Conservation (phyloP, 208 protist species). For the Wallacemonas sp. region DNA sequence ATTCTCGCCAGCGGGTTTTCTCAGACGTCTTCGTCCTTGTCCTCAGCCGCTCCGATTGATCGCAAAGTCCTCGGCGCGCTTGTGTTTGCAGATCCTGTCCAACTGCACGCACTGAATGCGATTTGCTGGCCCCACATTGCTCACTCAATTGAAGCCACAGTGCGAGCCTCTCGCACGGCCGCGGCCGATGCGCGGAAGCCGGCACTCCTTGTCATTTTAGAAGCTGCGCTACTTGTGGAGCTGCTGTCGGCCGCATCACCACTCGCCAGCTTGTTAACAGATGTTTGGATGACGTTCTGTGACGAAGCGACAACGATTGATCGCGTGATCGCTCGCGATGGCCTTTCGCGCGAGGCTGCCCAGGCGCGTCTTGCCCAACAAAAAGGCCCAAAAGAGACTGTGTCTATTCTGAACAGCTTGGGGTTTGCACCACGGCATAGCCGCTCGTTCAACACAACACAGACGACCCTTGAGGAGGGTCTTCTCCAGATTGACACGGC, state of each 20-base stretch:
- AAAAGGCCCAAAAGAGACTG: constrained; percentile 24
- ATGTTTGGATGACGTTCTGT: constrained; percentile 78
- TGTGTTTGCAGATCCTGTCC: constrained; percentile 48
- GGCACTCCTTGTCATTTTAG: constrained; percentile 53
- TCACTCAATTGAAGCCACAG: constrained; percentile 40
- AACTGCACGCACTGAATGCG: constrained; percentile 50
- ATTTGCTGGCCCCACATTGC: constrained; percentile 80
- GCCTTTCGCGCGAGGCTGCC: constrained; percentile 39
- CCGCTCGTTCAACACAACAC: constrained; percentile 57
- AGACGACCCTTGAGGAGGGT: constrained; percentile 42
- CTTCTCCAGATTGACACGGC: constrained; percentile 36
- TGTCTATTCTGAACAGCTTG: constrained; percentile 25
- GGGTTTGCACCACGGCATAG: constrained; percentile 36
- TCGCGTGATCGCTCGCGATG: constrained; percentile 52
- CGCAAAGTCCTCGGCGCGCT: constrained; percentile 45
- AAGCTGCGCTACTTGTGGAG: constrained; percentile 76
- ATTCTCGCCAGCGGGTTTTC: constrained; percentile 44
- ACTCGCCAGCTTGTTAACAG: constrained; percentile 19
- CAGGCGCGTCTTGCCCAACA: constrained; percentile 50
- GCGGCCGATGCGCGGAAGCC: constrained; percentile 1
- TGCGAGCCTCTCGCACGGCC: constrained; percentile 6
- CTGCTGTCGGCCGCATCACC: constrained; percentile 21
- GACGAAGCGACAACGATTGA: constrained; percentile 30
- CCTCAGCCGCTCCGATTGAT: constrained; percentile 32
- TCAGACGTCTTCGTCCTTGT: not conserved